Evolutionary conservation across 306 rosid genomes (phyloP).

Genomic region (Myrica gale): DNA sequence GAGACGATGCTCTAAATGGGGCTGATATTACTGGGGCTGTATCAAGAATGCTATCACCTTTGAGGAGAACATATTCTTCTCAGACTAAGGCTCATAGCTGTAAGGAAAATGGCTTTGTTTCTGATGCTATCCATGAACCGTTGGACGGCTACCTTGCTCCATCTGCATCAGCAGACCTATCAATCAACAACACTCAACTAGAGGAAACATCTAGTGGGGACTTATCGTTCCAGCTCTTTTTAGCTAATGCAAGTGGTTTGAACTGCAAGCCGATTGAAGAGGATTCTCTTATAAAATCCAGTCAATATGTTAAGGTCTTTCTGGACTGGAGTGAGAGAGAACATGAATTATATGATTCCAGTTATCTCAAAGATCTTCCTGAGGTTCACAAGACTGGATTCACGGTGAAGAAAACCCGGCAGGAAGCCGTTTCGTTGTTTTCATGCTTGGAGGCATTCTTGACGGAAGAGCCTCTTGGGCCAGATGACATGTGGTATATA

Average conservation of each 20-base stretch:
- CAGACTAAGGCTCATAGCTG: conserved; percentile 46
- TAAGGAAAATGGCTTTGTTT: conserved; percentile 71
- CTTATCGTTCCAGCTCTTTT: conserved; percentile 60
- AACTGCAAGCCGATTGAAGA: conserved; percentile 62
- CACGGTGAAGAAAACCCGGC: conserved; percentile 80
- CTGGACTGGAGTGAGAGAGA: conserved; percentile 82
- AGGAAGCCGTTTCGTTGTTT: conserved; percentile 91
- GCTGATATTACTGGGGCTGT: conserved; percentile 55
- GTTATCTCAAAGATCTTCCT: conserved; percentile 90
- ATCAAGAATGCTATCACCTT: conserved; percentile 61
- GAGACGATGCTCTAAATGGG: conserved; percentile 55
- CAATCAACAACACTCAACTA: conserved; percentile 40
- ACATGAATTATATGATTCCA: conserved; percentile 61
- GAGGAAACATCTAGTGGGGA: conserved; percentile 53
- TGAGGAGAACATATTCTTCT: conserved; percentile 58
- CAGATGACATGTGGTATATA: conserved; percentile 98
- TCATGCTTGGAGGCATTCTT: conserved; percentile 96
- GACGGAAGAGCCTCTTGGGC: conserved; percentile 97
- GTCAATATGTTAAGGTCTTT: conserved; percentile 51
- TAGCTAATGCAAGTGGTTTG: conserved; percentile 47
- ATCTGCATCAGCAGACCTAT: conserved; percentile 29
- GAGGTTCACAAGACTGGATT: conserved; percentile 75
- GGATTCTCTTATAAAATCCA: conserved; percentile 50
- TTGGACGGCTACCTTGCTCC: conserved; percentile 39
- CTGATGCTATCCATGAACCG: conserved; percentile 49